Evolutionary conservation across 2,329 filamentous ascomycete genomes (phyloP), one percentile per base, ranked within the genome.

Genomic region (Fonsecaea pugnacius): DNA sequence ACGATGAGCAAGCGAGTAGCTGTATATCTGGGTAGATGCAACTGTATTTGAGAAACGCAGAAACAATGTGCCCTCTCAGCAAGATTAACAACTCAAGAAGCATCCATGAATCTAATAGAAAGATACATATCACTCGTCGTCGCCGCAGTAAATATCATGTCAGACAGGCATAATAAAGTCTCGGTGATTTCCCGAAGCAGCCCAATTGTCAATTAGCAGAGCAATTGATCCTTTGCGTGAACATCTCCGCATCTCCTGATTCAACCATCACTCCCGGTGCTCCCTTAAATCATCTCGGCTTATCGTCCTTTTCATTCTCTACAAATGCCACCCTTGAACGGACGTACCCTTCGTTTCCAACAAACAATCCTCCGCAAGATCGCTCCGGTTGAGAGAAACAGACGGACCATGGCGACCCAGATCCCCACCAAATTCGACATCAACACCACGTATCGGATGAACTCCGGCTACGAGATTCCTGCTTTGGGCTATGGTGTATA

Each of bases 401-500:
- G 40, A 60, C 60, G 65, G 9, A 66, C 62, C 24, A 69, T 69
- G 67, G 63, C 67, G 4, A 53, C 60, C 10, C 60, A 63, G 55
- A 50, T 46, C 18, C 62, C 62, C 24, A 24, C 52, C 52, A 67
- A 62, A n/a, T 66, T 69, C 36, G 60, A 70, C 64, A 67, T 68
- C 59, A 68, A 68, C 50, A 67, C 76, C 21, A 78, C 75, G 8
- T 74, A 76, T 58, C 78, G 75, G 65, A 70, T 79, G 70, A 72
- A 74, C 64, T 77, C 77, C 59, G 77, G 77, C 52, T 55, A 76
- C 62, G 72, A 76, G 60, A 79, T 79, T 55, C 77, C 77, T 1
- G 70, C 75, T 2, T 70, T 79, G 36, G 77, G 78, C 8, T 80
- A 77, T 67, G 78, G 78, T 24, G 78, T 80, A n/a, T 64, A 54